Base-by-base conservation (phyloP, 2,329 filamentous ascomycete genomes). In the Xylariaceae sp. region DNA sequence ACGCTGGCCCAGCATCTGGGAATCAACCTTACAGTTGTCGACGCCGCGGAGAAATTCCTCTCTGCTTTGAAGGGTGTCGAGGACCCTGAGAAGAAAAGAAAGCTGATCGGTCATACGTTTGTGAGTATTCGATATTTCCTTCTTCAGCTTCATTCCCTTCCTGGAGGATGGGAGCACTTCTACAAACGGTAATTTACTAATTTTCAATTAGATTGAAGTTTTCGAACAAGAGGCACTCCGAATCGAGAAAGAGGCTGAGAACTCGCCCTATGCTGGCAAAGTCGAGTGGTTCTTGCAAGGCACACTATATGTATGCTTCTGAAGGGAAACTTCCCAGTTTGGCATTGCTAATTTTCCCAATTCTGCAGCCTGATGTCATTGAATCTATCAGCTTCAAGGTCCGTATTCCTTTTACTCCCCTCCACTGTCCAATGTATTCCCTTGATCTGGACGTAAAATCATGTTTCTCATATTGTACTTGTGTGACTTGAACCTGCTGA, bases 261-360 rank as follows among this genome's bases (percentile, higher is more conserved):
- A 87, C 67, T 86, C 87, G 0, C 72, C 79, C 1, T 79, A 81
- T 48, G 85, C 85, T n/a, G 90, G 89, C 27, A 86, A 88, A 65
- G 88, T 97, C 32, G 84, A 91, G 64, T 97, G 84, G 81, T 89
- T 97, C 67, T 79, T 97, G 8, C 92, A 97, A 74, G 91, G 92
- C 15, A 94, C 90, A 7, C 79, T 93, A 91, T 72, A 88, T 86
- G 16, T 39, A 46, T 24, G 48, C 32, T 43, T 43, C 16, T n/a
- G n/a, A n/a, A n/a, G n/a, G n/a, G n/a, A n/a, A 16, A 26, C 23
- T 21, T 33, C 18, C 27, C 7, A 49, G 64, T 72, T 50, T 48
- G 47, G 30, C 16, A 41, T 29, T 20, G 26, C 11, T 45, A 41
- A 6, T 10, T 5, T 24, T 37, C 49, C 27, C 27, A 16, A 15